phyloP scores from a whole-genome alignment of 192 early-diverging fungal genomes.

The Podila epicladia region DNA sequence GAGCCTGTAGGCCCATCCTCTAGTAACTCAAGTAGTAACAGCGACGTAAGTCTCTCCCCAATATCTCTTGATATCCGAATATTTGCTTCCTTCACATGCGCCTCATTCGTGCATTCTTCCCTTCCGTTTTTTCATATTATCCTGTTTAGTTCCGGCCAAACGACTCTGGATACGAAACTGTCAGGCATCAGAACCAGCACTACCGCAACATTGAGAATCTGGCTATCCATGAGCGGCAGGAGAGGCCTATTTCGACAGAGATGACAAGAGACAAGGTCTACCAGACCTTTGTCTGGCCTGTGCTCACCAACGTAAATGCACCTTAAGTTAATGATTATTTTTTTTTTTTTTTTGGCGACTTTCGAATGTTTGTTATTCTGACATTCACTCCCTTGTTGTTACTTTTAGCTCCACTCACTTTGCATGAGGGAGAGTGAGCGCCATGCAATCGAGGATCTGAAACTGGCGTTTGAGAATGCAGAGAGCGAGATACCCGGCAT shows the following conservation, averaged over 20 bases:
- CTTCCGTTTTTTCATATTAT: background rate
- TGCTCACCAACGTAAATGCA: slow-evolving; percentile 31
- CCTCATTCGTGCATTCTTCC: slow-evolving; percentile 1
- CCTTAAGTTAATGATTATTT: background rate
- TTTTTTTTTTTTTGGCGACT: background rate
- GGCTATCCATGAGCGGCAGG: slow-evolving; percentile 20
- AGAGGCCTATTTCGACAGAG: slow-evolving; percentile 25
- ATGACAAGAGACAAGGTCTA: slow-evolving; percentile 52
- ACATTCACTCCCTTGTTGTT: background rate
- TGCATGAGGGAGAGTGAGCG: slow-evolving; percentile 39
- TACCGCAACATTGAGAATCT: slow-evolving; percentile 29
- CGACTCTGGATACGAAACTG: slow-evolving; percentile 55
- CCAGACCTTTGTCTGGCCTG: slow-evolving; percentile 42
- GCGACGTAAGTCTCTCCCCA: slow-evolving; percentile 11
- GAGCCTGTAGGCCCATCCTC: slow-evolving; percentile 10
- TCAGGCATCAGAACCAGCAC: slow-evolving; percentile 20
- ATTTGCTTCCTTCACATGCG: background rate
- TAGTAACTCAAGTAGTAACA: slow-evolving; percentile 12
- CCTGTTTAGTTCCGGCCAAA: slow-evolving; percentile 8
- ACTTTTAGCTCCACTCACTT: slow-evolving; percentile 12
- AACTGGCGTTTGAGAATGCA: slow-evolving; percentile 41
- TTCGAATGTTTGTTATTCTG: background rate
- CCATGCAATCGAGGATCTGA: slow-evolving; percentile 23
- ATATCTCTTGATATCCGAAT: background rate
- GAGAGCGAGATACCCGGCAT: slow-evolving; percentile 43